A percentile compares a stretch with the other conserved stretches of the same genome.
Conservation (phyloP, 306 rosid species). For the Castanospermum australe region DNA sequence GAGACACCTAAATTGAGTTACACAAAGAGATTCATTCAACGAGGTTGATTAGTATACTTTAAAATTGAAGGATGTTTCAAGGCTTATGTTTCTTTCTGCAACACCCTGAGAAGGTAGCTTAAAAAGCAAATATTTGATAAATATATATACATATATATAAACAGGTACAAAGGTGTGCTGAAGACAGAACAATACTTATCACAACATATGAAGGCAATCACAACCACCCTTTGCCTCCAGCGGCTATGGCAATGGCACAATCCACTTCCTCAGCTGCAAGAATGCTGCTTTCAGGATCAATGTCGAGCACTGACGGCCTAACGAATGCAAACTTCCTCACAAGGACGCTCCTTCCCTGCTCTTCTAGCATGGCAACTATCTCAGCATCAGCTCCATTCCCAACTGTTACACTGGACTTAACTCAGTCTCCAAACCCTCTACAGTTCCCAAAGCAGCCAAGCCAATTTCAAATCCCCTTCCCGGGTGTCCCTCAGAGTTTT, state of each 20-base stretch:
- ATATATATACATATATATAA: not conserved
- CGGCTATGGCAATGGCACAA: slow-evolving; percentile 87
- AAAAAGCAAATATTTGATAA: not conserved
- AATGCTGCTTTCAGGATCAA: slow-evolving; percentile 83
- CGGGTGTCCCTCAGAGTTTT: slow-evolving; percentile 30
- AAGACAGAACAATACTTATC: slow-evolving; percentile 66
- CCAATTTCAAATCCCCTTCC: slow-evolving; percentile 59
- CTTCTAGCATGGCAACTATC: slow-evolving; percentile 88
- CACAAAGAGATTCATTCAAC: not conserved
- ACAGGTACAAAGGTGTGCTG: slow-evolving; percentile 93
- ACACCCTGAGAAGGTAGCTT: not conserved
- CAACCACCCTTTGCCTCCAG: slow-evolving; percentile 89
- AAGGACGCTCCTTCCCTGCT: slow-evolving; percentile 69
- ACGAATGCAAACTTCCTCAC: slow-evolving; percentile 73
- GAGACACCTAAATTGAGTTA: too few relatives aligned
- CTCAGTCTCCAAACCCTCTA: slow-evolving; percentile 65
- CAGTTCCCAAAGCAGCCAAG: slow-evolving; percentile 42
- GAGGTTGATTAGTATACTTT: not conserved
- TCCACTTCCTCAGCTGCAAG: slow-evolving; percentile 75
- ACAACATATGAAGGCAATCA: slow-evolving; percentile 95
- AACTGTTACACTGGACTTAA: slow-evolving; percentile 86
- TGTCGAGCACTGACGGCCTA: slow-evolving; percentile 75
- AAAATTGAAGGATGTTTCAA: not conserved
- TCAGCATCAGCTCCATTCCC: slow-evolving; percentile 98
- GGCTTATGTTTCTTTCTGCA: not conserved